Conservation (phyloP, 192 early-diverging fungal genomes). For the Borealophlyctis nickersoniae region DNA sequence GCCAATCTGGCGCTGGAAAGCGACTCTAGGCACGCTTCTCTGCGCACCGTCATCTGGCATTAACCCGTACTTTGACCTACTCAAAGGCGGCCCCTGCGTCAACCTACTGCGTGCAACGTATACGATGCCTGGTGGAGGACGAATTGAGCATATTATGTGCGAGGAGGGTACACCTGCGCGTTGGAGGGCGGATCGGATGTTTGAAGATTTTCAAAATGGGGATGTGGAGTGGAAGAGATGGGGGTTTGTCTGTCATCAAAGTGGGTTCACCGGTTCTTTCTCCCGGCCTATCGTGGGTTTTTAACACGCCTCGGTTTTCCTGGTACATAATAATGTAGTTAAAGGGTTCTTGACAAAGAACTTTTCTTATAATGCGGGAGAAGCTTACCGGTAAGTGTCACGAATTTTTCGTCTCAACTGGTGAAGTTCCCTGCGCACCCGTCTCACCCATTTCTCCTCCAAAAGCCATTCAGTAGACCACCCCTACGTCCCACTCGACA, state of each 20-base stretch:
- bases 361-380: conserved; percentile 8
- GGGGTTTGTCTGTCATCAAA: neutral
- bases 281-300: too few relatives aligned
- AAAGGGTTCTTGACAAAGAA: conserved; percentile 16
- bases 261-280: too few relatives aligned
- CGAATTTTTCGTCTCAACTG: neutral
- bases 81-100: neutral
- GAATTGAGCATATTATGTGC: conserved; percentile 5
- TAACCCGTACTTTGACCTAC: neutral
- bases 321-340: too few relatives aligned
- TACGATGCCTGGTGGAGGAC: conserved; percentile 3
- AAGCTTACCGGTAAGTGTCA: neutral
- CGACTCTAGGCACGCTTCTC: neutral
- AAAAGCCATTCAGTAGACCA: neutral
- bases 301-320: too few relatives aligned
- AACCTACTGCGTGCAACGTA: neutral
- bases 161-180: neutral
- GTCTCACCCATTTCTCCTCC: neutral
- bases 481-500: neutral
- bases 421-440: too few relatives aligned
- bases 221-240: neutral
- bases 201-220: conserved; percentile 1
- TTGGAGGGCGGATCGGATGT: neutral
- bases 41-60: neutral
- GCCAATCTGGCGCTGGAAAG: neutral